Conservation (phyloP, 768 basidiomycete genomes). For the Chiua virens region DNA sequence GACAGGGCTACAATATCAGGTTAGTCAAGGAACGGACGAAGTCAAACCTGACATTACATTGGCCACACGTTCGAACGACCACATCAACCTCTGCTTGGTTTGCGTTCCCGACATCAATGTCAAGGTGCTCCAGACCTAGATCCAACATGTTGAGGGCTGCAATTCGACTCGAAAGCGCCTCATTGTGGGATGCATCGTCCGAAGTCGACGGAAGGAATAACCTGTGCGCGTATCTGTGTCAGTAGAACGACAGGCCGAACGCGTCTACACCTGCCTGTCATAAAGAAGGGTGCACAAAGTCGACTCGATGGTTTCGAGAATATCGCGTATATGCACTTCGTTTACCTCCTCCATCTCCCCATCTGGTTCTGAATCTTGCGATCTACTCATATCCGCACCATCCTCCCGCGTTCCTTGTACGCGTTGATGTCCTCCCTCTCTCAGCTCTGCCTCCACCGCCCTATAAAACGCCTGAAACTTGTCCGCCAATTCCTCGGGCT, state of each 20-base stretch:
- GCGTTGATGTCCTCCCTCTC: slow-evolving; percentile 21
- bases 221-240: slow-evolving; percentile 37
- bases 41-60: slow-evolving; percentile 51
- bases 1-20: slow-evolving; percentile 45
- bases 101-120: slow-evolving; percentile 66
- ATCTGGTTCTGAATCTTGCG: slow-evolving; percentile 13
- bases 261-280: slow-evolving; percentile 56
- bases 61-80: slow-evolving; percentile 73
- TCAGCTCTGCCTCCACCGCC: slow-evolving; percentile 63
- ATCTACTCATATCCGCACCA: slow-evolving; percentile 8
- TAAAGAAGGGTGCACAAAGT: slow-evolving; percentile 75
- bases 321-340: slow-evolving; percentile 51
- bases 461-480: slow-evolving; percentile 73
- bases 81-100: slow-evolving; percentile 51
- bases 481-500: slow-evolving; percentile 50
- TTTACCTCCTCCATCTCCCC: slow-evolving; percentile 26
- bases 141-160: slow-evolving; percentile 93
- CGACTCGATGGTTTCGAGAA: slow-evolving; percentile 75
- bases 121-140: slow-evolving; percentile 84
- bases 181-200: slow-evolving; percentile 87
- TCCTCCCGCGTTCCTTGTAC: slow-evolving; percentile 8
- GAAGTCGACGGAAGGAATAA: slow-evolving; percentile 73
- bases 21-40: slow-evolving; percentile 20
- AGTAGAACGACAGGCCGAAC: background rate
- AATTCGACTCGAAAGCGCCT: slow-evolving; percentile 83